These are phyloP conservation scores for Saturnispora sekii DNA, from an alignment of 805 yeast genomes.

Conservation along the genomic window DNA sequence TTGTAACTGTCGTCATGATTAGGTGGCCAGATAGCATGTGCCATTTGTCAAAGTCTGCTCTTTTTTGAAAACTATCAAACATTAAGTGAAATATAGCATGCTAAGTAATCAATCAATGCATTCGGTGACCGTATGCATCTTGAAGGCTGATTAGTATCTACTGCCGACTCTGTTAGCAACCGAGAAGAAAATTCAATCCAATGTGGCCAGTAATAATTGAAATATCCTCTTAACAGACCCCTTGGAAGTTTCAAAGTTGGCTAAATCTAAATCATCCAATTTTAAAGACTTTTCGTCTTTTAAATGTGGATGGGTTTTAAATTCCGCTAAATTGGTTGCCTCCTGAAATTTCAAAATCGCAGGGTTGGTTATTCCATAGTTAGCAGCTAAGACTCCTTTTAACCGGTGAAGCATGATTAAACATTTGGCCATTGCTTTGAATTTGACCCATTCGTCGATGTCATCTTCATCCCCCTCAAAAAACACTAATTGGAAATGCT, in stretches of 20 bases:
- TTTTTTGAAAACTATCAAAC: too few relatives aligned
- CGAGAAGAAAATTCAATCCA: too few relatives aligned
- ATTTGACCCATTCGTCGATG: constrained; percentile 6
- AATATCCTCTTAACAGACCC: neutral
- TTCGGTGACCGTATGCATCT: too few relatives aligned
- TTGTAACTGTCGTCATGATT: too few relatives aligned
- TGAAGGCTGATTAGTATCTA: too few relatives aligned
- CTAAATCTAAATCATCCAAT: constrained; percentile 5
- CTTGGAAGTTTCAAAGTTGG: constrained; percentile 1
- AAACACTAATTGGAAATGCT: constrained; percentile 6
- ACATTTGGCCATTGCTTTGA: constrained; percentile 12
- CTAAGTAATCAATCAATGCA: too few relatives aligned
- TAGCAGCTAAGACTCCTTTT: constrained; percentile 9
- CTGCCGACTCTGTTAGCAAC: too few relatives aligned
- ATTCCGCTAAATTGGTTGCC: constrained; percentile 13
- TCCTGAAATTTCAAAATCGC: constrained; percentile 18
- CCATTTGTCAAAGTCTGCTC: too few relatives aligned
- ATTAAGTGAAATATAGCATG: too few relatives aligned
- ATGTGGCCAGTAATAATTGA: neutral
- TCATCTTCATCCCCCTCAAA: constrained; percentile 13
- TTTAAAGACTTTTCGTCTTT: constrained; percentile 8
- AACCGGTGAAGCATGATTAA: constrained; percentile 13
- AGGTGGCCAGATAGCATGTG: too few relatives aligned
- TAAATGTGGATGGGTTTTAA: constrained; percentile 11
- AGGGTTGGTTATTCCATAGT: constrained; percentile 17